Evolutionary conservation across 129 eudicot species (phyloP).

Genomic region (Centrapalus pauciflorus): DNA sequence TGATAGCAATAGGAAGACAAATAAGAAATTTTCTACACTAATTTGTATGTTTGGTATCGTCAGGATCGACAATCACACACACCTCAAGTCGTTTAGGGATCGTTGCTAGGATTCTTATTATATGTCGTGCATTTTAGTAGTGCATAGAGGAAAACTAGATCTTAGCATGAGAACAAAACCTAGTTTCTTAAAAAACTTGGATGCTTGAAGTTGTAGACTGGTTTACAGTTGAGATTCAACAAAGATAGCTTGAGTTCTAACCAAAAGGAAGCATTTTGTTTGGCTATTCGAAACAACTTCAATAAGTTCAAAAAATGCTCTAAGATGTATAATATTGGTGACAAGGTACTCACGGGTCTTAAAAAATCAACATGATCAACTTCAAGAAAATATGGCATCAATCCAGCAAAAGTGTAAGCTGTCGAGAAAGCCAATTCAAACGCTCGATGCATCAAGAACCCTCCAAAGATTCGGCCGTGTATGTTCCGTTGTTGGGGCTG

Average conservation of each 20-base stretch:
- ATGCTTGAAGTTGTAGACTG: too few species aligned
- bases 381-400: constrained; percentile 87
- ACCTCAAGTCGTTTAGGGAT: not conserved
- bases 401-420: constrained; percentile 82
- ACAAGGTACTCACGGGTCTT: constrained; percentile 60
- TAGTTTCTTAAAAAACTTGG: too few species aligned
- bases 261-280: not conserved
- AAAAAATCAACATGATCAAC: constrained; percentile 91
- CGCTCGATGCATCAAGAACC: constrained; percentile 96
- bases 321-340: not conserved
- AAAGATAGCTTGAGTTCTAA: too few species aligned
- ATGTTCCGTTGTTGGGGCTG: constrained; percentile 97
- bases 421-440: constrained; percentile 95
- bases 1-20: not conserved
- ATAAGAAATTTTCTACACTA: not conserved
- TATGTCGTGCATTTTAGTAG: too few species aligned
- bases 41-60: not conserved
- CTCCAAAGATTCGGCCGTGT: constrained; percentile 95
- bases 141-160: too few species aligned
- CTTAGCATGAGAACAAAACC: too few species aligned
- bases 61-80: not conserved
- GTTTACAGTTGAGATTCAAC: too few species aligned
- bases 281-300: not conserved
- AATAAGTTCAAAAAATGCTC: not conserved
- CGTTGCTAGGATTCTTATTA: too few species aligned